Conservation (phyloP, 75 land plant genomes). For the Selaginella tamariscina region DNA sequence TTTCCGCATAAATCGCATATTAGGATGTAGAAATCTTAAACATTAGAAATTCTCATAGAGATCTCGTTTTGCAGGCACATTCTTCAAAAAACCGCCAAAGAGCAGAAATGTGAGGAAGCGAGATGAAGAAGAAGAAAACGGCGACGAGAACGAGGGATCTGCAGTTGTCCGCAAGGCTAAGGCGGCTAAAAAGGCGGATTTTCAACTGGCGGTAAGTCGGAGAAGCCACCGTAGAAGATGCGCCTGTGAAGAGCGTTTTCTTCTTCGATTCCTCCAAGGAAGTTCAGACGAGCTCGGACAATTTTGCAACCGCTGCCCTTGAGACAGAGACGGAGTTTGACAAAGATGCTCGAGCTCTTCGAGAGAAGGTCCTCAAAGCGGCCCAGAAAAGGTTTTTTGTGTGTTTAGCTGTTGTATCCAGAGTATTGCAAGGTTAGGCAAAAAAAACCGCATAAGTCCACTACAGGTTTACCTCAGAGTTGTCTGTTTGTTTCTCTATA, state of each 20-base stretch:
- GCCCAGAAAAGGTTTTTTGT: constrained; percentile 39
- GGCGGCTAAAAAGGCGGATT: constrained; percentile 19
- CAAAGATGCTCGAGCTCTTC: constrained; percentile 67
- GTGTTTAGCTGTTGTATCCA: too few relatives aligned
- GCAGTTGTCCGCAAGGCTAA: constrained; percentile 29
- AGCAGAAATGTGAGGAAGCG: constrained; percentile 71
- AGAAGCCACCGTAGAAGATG: constrained; percentile 6
- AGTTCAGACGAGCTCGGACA: constrained; percentile 73
- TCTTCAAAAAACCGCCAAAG: constrained; percentile 45
- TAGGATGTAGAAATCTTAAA: too few relatives aligned
- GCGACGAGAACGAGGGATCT: constrained; percentile 15
- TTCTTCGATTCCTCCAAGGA: constrained; percentile 75
- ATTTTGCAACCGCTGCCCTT: constrained; percentile 65
- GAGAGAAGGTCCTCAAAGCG: constrained; percentile 66
- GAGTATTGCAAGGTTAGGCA: too few relatives aligned
- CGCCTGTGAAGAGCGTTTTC: constrained; percentile 25
- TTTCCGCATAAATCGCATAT: too few relatives aligned
- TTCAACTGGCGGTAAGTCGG: not conserved
- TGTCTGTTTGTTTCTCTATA: too few relatives aligned
- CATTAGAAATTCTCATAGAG: too few relatives aligned
- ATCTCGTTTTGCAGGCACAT: constrained; percentile 37
- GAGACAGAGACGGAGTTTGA: constrained; percentile 90
- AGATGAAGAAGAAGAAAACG: constrained; percentile 24
- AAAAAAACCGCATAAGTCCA: too few relatives aligned
- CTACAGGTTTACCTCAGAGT: too few relatives aligned